Evolutionary conservation across 495 filamentous ascomycete species (phyloP).

Genomic region (Clohesyomyces aquaticus): DNA sequence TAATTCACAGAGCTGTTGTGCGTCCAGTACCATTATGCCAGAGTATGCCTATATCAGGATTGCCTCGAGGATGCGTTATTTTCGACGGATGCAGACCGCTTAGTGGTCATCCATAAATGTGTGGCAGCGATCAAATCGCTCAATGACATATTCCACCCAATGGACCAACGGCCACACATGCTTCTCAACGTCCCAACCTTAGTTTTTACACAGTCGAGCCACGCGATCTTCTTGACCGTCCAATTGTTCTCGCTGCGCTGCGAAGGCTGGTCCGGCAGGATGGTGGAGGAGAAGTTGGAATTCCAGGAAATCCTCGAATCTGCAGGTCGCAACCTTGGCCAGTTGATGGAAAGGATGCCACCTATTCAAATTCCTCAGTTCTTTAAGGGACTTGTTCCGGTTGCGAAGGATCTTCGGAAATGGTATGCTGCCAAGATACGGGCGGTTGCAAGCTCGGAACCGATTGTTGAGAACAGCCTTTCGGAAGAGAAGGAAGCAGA

Average conservation of each 20-base stretch:
- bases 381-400: constrained; percentile 1
- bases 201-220: constrained; percentile 17
- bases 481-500: neutral
- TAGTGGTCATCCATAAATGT: constrained; percentile 1
- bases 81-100: neutral
- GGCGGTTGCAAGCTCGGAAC: neutral
- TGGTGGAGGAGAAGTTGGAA: constrained; percentile 3
- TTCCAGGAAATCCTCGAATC: constrained; percentile 8
- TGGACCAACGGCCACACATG: neutral
- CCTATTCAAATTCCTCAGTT: constrained; percentile 9
- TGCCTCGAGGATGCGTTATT: constrained; percentile 20
- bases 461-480: neutral
- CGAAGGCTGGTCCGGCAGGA: constrained; percentile 5
- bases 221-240: constrained; percentile 11
- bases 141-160: constrained; percentile 12
- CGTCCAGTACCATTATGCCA: constrained; percentile 16
- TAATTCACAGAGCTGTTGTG: constrained; percentile 5
- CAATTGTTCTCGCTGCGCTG: constrained; percentile 20
- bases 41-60: constrained; percentile 3
- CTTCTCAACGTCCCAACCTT: constrained; percentile 10
- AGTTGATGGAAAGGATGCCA: neutral
- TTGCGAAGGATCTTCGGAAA: constrained; percentile 7
- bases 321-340: neutral
- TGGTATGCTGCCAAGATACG: constrained; percentile 11
- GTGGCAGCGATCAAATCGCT: neutral